Evolutionary conservation across 805 yeast species (phyloP).

Genomic region (Yamadazyma takamatsuzukensis): DNA sequence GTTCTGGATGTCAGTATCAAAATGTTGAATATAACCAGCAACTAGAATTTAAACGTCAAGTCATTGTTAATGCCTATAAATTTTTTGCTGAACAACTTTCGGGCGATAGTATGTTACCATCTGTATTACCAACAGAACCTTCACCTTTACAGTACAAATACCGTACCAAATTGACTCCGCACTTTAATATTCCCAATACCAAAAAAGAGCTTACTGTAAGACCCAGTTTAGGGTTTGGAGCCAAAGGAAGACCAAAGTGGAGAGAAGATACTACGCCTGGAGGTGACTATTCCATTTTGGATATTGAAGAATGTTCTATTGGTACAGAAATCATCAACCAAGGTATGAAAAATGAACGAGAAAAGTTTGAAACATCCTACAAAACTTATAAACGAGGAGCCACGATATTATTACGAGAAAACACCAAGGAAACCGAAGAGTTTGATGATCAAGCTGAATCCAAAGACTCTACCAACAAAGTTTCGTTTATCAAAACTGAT

Average conservation of each 20-base stretch:
- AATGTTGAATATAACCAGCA: conserved; percentile 71
- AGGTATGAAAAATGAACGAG: conserved; percentile 71
- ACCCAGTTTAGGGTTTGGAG: conserved; percentile 87
- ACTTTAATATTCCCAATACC: conserved; percentile 74
- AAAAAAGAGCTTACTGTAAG: conserved; percentile 28
- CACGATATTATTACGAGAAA: conserved; percentile 80
- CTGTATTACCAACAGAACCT: conserved; percentile 57
- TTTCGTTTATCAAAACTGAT: conserved; percentile 21
- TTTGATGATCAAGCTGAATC: conserved; percentile 39
- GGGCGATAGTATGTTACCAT: conserved; percentile 47
- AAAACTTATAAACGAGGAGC: conserved; percentile 69
- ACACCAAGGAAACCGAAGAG: conserved; percentile 42
- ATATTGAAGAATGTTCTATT: conserved; percentile 90
- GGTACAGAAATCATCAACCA: conserved; percentile 77
- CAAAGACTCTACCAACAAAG: conserved; percentile 22
- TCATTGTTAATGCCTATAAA: conserved; percentile 77
- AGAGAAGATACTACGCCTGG: conserved; percentile 52
- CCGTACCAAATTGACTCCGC: conserved; percentile 94
- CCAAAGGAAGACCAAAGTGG: conserved; percentile 77
- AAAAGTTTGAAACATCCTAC: conserved; percentile 45
- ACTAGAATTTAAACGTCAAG: conserved; percentile 64
- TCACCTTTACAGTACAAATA: conserved; percentile 77
- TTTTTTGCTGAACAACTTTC: conserved; percentile 64
- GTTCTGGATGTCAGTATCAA: conserved; percentile 96
- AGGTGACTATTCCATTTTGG: conserved; percentile 66